Base-by-base conservation (phyloP, 441 rosid species). In the Oxalis stricta region DNA sequence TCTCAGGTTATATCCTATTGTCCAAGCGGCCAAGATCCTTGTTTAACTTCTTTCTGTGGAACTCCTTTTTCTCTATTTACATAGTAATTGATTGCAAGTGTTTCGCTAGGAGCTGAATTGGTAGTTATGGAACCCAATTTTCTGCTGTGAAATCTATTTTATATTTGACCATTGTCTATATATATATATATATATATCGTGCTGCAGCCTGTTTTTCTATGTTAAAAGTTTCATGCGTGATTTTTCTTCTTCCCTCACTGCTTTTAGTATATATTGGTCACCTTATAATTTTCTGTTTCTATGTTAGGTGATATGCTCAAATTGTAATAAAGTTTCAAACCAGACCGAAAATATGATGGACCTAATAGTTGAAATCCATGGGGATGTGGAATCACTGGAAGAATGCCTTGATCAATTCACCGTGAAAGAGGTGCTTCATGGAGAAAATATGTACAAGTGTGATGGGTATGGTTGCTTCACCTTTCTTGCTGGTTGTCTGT, bases 321-420 rank as follows among this genome's bases (percentile, higher is more conserved):
- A 69, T 21, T 91, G 99, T 59, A 33, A 58, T 35, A 74, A 83
- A 36, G 61, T 78, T 30, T 91, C 99, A 15, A 75, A 79, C 50
- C 96, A 81, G 45, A 66, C 73, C 60, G 99, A 91, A 58, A 91
- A 86, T 53, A 81, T 91, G 94, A 81, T 91, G 99, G 99, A 86
- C 76, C 66, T 91, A 50, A 84, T 77, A 5, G 96, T 91, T 53
- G 96, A 86, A 71, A 91, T 86, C 46, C 95, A 84, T 56, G 96
- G 99, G 19, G 81, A 82, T 75, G 91, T 81, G 33, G 59, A 71
- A 46, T 77, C 95, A 12, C 69, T 91, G 81, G 95, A 84, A 73
- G 92, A 79, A 71, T 86, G 96, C 49, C 92, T 91, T 36, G 77
- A 91, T 47, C 94, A 81, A 44, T 91, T 81, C 59, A 84, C 96